Percentiles rank a stretch among this genome's conserved stretches.
These are phyloP conservation scores for Elasticomyces elasticus DNA, from an alignment of 495 filamentous ascomycete species.

Conservation along the genomic window DNA sequence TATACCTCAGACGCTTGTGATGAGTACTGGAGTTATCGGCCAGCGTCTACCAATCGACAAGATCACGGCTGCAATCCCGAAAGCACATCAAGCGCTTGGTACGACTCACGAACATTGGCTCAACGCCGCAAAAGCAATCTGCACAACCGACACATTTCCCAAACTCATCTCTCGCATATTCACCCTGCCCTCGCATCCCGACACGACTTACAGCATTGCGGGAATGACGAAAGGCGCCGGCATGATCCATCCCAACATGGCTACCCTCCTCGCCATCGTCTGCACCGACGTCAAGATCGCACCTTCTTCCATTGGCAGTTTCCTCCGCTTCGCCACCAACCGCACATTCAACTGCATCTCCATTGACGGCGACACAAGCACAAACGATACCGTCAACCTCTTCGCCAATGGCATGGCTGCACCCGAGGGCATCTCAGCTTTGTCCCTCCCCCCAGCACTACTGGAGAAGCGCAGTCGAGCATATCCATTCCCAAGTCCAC, in stretches of 20 bases:
- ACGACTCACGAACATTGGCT: slow-evolving; percentile 79
- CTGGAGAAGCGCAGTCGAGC: neutral
- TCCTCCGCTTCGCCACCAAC: slow-evolving; percentile 67
- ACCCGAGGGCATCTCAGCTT: slow-evolving; percentile 32
- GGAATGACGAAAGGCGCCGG: slow-evolving; percentile 98
- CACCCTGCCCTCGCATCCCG: slow-evolving; percentile 69
- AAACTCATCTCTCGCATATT: slow-evolving; percentile 85
- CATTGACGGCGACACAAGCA: slow-evolving; percentile 91
- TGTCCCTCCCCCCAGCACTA: neutral
- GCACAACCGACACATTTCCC: slow-evolving; percentile 98
- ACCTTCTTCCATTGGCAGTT: slow-evolving; percentile 51
- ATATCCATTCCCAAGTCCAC: neutral
- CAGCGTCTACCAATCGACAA: slow-evolving; percentile 87
- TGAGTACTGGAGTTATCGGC: slow-evolving; percentile 98
- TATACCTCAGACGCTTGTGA: slow-evolving; percentile 67
- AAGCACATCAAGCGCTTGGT: slow-evolving; percentile 57
- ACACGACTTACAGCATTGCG: slow-evolving; percentile 67
- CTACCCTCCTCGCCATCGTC: slow-evolving; percentile 84
- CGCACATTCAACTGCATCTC: slow-evolving; percentile 94
- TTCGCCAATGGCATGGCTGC: slow-evolving; percentile 92
- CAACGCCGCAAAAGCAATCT: slow-evolving; percentile 79
- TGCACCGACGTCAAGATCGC: slow-evolving; percentile 85
- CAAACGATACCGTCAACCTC: slow-evolving; percentile 91
- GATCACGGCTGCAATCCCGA: slow-evolving; percentile 73
- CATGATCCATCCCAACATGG: slow-evolving; percentile 99